Evolutionary conservation across 306 rosid species (phyloP).

Genomic region (Dalbergia oliveri): DNA sequence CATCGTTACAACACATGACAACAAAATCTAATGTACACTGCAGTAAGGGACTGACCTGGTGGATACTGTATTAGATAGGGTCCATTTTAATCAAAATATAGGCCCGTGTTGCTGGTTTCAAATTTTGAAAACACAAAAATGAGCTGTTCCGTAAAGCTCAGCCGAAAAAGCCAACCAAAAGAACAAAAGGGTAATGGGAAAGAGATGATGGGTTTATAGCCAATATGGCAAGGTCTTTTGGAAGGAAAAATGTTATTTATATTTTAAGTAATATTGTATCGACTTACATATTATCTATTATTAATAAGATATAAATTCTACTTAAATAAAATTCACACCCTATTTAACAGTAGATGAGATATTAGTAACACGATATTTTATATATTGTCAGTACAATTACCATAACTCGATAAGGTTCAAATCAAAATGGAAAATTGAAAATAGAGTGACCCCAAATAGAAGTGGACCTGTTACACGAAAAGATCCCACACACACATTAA

Average conservation of each 20-base stretch:
- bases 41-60: constrained; percentile 43
- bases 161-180: constrained; percentile 27
- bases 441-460: constrained; percentile 19
- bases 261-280: no score
- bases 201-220: constrained; percentile 36
- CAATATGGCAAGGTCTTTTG: constrained; percentile 6
- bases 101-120: constrained; percentile 21
- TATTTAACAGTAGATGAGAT: no score
- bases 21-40: constrained; percentile 53
- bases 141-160: neutral
- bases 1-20: constrained; percentile 53
- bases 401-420: neutral
- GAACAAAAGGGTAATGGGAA: constrained; percentile 40
- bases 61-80: neutral
- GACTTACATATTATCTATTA: no score
- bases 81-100: neutral
- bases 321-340: no score
- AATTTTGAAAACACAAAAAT: constrained; percentile 48
- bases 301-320: no score
- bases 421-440: constrained; percentile 56
- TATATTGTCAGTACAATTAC: no score
- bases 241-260: no score
- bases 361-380: no score
- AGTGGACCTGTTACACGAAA: constrained; percentile 23
- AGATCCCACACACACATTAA: constrained; percentile 1